phyloP scores from a whole-genome alignment of 768 basidiomycete species.

The Termitomyces sp. region DNA sequence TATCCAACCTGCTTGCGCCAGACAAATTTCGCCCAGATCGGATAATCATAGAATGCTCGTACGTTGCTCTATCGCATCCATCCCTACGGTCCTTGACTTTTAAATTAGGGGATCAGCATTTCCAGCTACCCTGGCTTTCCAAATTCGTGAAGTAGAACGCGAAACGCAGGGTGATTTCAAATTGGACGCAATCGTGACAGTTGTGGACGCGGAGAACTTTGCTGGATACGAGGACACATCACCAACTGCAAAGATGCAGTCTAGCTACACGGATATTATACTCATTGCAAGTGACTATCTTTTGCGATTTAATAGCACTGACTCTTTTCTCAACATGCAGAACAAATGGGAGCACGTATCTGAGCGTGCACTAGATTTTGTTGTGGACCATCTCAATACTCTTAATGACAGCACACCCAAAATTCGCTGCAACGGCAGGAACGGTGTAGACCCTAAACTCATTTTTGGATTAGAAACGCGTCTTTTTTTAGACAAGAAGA shows the following conservation, averaged over 20 bases:
- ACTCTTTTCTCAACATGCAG: slow-evolving; percentile 26
- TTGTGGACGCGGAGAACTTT: slow-evolving; percentile 90
- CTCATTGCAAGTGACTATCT: slow-evolving; percentile 55
- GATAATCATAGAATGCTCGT: slow-evolving; percentile 96
- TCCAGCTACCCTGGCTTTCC: slow-evolving; percentile 92
- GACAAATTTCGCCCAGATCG: slow-evolving; percentile 84
- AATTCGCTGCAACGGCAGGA: slow-evolving; percentile 57
- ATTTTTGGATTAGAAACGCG: slow-evolving; percentile 91
- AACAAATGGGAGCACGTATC: slow-evolving; percentile 90
- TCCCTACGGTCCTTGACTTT: background rate
- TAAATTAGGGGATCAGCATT: slow-evolving; percentile 80
- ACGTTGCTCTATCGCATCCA: slow-evolving; percentile 19
- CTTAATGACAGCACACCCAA: slow-evolving; percentile 90
- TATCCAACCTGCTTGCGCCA: slow-evolving; percentile 21
- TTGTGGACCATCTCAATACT: slow-evolving; percentile 83
- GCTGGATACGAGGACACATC: slow-evolving; percentile 89
- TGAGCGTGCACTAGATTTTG: slow-evolving; percentile 72
- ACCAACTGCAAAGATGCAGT: slow-evolving; percentile 89
- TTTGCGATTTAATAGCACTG: background rate
- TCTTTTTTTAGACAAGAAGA: slow-evolving; percentile 43
- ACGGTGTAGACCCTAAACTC: slow-evolving; percentile 69
- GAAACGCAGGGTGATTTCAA: slow-evolving; percentile 71
- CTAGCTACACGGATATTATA: slow-evolving; percentile 92
- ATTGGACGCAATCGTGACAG: slow-evolving; percentile 88
- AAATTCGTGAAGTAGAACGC: slow-evolving; percentile 83